Evolutionary conservation across 768 basidiomycete species (phyloP), one percentile per base, ranked within the genome.

Genomic region (Boletus barrowsii): DNA sequence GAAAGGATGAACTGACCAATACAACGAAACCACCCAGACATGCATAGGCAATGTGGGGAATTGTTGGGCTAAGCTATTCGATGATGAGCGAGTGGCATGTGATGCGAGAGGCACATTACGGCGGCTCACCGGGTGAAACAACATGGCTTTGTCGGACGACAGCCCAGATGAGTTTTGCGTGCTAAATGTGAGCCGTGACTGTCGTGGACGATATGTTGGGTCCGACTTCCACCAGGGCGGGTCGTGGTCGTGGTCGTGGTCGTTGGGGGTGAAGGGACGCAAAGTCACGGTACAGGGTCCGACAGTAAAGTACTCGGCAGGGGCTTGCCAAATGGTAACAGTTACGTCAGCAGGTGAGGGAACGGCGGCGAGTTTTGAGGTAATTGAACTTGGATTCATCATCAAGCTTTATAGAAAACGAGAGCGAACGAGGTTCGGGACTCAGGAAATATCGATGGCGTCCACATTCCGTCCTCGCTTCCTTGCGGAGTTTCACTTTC

Each of bases 21-120:
- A 92, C 90, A 49, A 92, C 81, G 67, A 94, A 94, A 24, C 83
- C 88, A 18, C 90, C 90, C 13, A 93, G 75, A 60, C 84, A 83
- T 61, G 88, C 83, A 76, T 92, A 93, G 49, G 81, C 77, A 60
- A 94, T 78, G 71, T 93, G 91, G 29, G 87, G 81, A 29, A 78
- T 80, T 5, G 82, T 82, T 22, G 85, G 80, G 56, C 80, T 81
- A 53, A 65, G 53, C 60, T 64, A 36, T 42, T 47, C 39, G 36
- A 46, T 29, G 52, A 47, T 51, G 42, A 57, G 55, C 39, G 14
- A 54, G 45, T 48, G 45, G 17, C 10, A 15, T 15, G 43, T 15
- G 41, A 13, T 26, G 20, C 17, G 14, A 42, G 54, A 53, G 24
- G 41, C 10, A 48, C 37, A 24, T 36, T 22, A 47, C 47, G 46